Evolutionary conservation across 2,329 filamentous ascomycete species (phyloP), one percentile per base, ranked within the genome.

Genomic region (Colletotrichum lupini): DNA sequence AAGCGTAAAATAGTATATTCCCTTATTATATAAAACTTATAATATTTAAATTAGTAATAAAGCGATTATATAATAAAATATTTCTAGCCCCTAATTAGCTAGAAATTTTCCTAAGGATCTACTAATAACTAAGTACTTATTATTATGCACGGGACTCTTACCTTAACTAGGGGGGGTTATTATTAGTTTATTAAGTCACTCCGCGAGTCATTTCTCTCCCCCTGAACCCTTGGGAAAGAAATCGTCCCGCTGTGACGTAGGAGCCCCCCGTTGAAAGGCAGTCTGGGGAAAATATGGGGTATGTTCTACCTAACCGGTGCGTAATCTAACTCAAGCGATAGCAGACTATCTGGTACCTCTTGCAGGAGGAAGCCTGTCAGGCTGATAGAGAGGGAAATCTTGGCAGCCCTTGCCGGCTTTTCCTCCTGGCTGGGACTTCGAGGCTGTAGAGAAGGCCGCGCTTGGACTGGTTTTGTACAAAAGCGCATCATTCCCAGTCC

Each of bases 221-320:
- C 67, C 49, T 70, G 60, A 57, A 57, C 63, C 67, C 67, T 66
- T 60, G 67, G 42, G 16, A 8, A 11, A 49, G 42, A 22, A n/a
- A 49, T 70, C 60, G 67, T 59, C 67, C 71, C 71, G 55, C 60
- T 64, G 60, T 73, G 71, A 73, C 71, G 71, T 73, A 65, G n/a
- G 35, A 5, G 6, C 42, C 42, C 70, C 42, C 24, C 59, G 37
- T 64, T 42, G 22, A 26, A 52, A 63, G 37, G 46, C 30, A 66
- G 71, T 73, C 71, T 32, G 71, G 71, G 71, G 71, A 73, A 73
- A 52, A 52, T 66, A 66, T 66, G 71, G 71, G 59, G 71, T 49
- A 42, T 22, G 14, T 42, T 61, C 35, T 49, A 46, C 42, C 32
- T 35, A 55, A 70, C 65, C 57, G 60, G 49, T 66, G 35, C 67